phyloP scores from a whole-genome alignment of 2,329 filamentous ascomycete species.

The Ophiostoma sp. region DNA sequence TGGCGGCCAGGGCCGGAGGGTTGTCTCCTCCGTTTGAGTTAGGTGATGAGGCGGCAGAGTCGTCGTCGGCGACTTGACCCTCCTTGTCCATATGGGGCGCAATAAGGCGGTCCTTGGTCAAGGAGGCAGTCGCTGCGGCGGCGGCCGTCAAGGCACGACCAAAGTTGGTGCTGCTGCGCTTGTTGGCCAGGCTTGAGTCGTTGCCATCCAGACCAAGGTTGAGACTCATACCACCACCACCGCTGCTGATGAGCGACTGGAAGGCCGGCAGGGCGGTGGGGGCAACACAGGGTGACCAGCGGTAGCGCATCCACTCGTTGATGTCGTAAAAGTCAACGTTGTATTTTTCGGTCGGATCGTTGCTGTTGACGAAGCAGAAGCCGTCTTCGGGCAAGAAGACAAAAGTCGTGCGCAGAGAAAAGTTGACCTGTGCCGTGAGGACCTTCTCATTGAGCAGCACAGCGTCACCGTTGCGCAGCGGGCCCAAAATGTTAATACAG shows the following conservation, averaged over 20 bases:
- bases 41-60: background rate
- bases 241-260: conserved; percentile 6
- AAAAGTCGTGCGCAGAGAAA: conserved; percentile 84
- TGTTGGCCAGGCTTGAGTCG: background rate
- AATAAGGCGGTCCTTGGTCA: conserved; percentile 25
- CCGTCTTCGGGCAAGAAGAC: conserved; percentile 83
- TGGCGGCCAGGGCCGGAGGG: background rate
- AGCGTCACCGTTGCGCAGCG: conserved; percentile 86
- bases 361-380: conserved; percentile 77
- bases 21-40: background rate
- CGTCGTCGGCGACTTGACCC: background rate
- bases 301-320: conserved; percentile 75
- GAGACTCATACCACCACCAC: background rate
- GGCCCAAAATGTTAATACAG: conserved; percentile 89
- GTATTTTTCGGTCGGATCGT: conserved; percentile 75
- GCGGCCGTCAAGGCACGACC: conserved; percentile 46
- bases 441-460: conserved; percentile 87
- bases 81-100: conserved; percentile 27
- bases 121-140: conserved; percentile 36
- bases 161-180: conserved; percentile 41
- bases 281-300: conserved; percentile 73
- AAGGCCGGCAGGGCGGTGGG: conserved; percentile 63
- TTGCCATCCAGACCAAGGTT: background rate
- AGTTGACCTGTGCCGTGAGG: conserved; percentile 89
- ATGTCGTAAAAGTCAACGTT: conserved; percentile 80